Conservation (phyloP, 495 filamentous ascomycete species). For the Patellaria atrata region DNA sequence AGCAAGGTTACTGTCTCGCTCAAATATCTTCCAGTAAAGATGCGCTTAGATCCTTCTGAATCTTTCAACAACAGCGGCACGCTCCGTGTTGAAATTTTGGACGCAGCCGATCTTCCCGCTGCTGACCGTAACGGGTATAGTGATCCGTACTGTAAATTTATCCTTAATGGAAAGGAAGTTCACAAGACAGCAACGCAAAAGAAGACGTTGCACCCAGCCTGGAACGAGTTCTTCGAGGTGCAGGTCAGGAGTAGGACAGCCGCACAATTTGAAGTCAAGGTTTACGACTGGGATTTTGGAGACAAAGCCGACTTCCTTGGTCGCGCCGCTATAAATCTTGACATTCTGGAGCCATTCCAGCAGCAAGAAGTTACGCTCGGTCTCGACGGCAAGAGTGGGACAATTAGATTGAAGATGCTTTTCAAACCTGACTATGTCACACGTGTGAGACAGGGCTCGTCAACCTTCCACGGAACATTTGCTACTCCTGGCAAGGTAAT, state of each 20-base stretch:
- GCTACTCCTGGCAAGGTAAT: conserved; percentile 82
- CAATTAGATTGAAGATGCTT: conserved; percentile 66
- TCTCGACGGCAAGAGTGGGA: conserved; percentile 81
- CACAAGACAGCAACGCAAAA: conserved; percentile 90
- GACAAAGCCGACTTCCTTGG: conserved; percentile 83
- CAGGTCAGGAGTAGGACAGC: conserved; percentile 68
- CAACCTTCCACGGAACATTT: conserved; percentile 89
- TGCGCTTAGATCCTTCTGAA: conserved; percentile 86
- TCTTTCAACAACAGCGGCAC: conserved; percentile 98
- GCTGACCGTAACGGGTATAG: conserved; percentile 93
- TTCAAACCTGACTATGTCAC: conserved; percentile 91
- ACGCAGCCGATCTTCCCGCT: conserved; percentile 73
- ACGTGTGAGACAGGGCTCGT: conserved; percentile 74
- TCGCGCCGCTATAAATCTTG: conserved; percentile 60
- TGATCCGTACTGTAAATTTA: conserved; percentile 93
- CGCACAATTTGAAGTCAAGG: conserved; percentile 67
- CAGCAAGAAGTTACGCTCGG: conserved; percentile 54
- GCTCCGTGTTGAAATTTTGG: conserved; percentile 79
- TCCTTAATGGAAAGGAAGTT: conserved; percentile 68
- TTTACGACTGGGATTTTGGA: conserved; percentile 93
- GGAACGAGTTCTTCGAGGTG: conserved; percentile 92
- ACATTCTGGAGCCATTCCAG: conserved; percentile 70
- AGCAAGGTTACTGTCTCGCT: conserved; percentile 79
- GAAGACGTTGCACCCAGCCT: conserved; percentile 86
- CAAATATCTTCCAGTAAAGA: conserved; percentile 85